Conservation (phyloP, 108 stramenopile species). For the Skeletonema tropicum region DNA sequence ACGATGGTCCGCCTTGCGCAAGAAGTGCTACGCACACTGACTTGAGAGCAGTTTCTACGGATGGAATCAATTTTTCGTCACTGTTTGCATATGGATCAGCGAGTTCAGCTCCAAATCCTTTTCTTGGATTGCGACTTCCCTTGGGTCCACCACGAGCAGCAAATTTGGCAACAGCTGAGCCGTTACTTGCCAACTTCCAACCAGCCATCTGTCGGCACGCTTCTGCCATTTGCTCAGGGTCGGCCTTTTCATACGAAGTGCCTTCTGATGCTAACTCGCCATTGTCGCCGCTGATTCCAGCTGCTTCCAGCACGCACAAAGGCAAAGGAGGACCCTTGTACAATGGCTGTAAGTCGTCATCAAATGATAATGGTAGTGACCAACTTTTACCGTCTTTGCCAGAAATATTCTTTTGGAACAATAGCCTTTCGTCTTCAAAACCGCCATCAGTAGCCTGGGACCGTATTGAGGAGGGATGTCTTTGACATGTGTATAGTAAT, state of each 20-base stretch:
- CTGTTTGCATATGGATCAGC: conserved; percentile 83
- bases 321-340: conserved; percentile 81
- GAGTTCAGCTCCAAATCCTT: conserved; percentile 78
- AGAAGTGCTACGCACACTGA: conserved; percentile 60
- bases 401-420: conserved; percentile 55
- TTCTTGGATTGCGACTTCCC: conserved; percentile 78
- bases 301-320: conserved; percentile 65
- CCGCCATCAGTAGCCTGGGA: conserved; percentile 79
- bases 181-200: conserved; percentile 80
- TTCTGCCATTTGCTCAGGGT: conserved; percentile 53
- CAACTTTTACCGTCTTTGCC: conserved; percentile 65
- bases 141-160: conserved; percentile 77
- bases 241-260: conserved; percentile 61
- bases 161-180: conserved; percentile 64
- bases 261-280: conserved; percentile 55
- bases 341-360: conserved; percentile 80
- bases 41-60: conserved; percentile 68
- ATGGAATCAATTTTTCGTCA: conserved; percentile 52
- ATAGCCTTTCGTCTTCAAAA: conserved; percentile 61
- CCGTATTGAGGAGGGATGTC: conserved; percentile 76
- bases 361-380: conserved; percentile 69
- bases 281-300: conserved; percentile 53
- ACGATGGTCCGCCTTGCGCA: conserved; percentile 38
- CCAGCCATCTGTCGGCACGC: conserved; percentile 82
- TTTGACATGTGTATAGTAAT: conserved; percentile 81